A percentile compares a stretch with the other conserved stretches of the same genome.
Conservation (phyloP, 1,284 basidiomycete genomes). For the Heterobasidion occidentale region DNA sequence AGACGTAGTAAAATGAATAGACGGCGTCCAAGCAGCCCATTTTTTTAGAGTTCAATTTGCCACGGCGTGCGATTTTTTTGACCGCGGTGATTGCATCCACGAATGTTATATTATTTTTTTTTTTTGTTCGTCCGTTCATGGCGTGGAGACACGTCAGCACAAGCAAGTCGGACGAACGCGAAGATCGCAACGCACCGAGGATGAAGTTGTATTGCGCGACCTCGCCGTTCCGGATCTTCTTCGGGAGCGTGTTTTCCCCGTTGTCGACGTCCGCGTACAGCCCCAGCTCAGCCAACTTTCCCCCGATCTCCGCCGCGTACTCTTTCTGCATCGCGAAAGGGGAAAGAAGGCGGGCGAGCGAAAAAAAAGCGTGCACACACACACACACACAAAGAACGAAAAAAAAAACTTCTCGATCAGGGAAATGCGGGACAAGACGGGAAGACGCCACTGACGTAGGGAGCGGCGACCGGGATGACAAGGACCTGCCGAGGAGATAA, state of each 20-base stretch:
- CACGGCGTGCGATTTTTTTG: no score
- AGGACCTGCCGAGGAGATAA: slow-evolving; percentile 91
- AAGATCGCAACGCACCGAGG: slow-evolving; percentile 53
- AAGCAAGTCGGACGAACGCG: neutral
- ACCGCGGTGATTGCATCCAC: no score
- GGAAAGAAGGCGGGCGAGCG: neutral
- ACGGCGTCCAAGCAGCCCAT: no score
- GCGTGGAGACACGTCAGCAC: neutral
- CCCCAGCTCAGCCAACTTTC: slow-evolving; percentile 62
- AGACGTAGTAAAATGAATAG: neutral
- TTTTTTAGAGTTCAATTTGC: no score
- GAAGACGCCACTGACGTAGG: slow-evolving; percentile 55
- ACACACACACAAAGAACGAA: neutral
- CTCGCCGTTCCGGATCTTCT: slow-evolving; percentile 94
- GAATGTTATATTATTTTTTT: neutral
- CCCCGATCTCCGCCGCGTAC: slow-evolving; percentile 79
- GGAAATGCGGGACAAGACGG: neutral
- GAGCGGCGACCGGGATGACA: slow-evolving; percentile 88
- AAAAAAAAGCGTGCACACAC: neutral
- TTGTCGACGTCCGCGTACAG: slow-evolving; percentile 92
- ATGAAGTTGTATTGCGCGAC: slow-evolving; percentile 97
- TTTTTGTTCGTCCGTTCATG: neutral
- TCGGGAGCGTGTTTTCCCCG: slow-evolving; percentile 86
- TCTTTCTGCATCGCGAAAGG: slow-evolving; percentile 55
- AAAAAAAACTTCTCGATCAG: neutral